Conservation (phyloP, 73 alveolate genomes). For the Halteria grandinella region DNA sequence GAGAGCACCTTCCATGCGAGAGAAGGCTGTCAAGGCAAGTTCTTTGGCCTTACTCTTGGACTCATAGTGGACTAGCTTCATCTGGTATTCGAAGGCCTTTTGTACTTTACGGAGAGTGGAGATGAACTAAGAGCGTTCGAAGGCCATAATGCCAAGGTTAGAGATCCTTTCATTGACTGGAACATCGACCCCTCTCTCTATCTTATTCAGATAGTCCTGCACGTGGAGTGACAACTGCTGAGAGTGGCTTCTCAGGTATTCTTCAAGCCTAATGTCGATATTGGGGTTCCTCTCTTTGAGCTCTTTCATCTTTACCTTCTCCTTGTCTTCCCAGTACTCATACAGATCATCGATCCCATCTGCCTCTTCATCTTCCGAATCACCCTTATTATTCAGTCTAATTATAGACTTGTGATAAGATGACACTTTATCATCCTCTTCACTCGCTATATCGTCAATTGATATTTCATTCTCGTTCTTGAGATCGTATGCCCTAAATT, state of each 20-base stretch:
- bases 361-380: too few species aligned
- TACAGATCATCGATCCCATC: too few species aligned
- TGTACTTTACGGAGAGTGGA: slow-evolving; percentile 6
- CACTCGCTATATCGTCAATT: too few species aligned
- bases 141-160: slow-evolving; percentile 19
- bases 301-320: too few species aligned
- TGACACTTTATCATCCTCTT: too few species aligned
- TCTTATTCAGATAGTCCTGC: slow-evolving; percentile 1
- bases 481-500: too few species aligned
- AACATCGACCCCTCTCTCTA: background rate
- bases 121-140: slow-evolving; percentile 18
- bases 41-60: slow-evolving; percentile 10
- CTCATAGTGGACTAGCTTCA: slow-evolving; percentile 7
- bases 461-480: too few species aligned
- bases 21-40: background rate
- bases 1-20: background rate
- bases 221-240: slow-evolving; percentile 9
- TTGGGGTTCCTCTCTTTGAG: background rate
- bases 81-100: slow-evolving; percentile 10
- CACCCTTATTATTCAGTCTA: too few species aligned
- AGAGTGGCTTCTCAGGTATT: slow-evolving; percentile 8
- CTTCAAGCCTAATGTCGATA: background rate
- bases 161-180: slow-evolving; percentile 16
- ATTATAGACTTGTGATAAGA: too few species aligned
- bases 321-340: too few species aligned